Conservation (phyloP, 2,329 filamentous ascomycete genomes). For the Elsinoe necatrix region DNA sequence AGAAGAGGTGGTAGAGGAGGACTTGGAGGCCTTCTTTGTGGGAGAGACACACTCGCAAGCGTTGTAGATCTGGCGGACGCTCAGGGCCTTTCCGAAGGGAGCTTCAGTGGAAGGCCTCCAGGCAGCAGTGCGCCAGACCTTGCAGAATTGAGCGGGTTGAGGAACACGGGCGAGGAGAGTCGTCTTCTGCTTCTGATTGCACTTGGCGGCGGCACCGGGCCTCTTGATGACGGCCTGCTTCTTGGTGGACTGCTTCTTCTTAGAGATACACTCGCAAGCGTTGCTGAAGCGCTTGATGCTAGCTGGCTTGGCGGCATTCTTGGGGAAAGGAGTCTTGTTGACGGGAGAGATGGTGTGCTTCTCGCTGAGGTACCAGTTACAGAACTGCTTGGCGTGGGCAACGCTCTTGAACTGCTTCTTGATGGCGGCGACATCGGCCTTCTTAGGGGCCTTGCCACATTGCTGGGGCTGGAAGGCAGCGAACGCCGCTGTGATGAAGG, state of each 20-base stretch:
- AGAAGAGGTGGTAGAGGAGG: neutral
- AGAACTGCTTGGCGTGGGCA: neutral
- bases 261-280: conserved; percentile 11
- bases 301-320: neutral
- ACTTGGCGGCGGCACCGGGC: neutral
- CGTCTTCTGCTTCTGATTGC: neutral
- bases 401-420: neutral
- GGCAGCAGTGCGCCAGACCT: neutral
- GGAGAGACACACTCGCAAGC: conserved; percentile 2
- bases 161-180: neutral
- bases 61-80: conserved; percentile 10
- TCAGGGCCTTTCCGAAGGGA: conserved; percentile 4
- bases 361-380: conserved; percentile 2
- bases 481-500: conserved; percentile 1
- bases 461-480: conserved; percentile 1
- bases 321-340: neutral
- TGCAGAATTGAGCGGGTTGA: neutral
- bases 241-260: conserved; percentile 7
- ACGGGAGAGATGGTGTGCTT: neutral
- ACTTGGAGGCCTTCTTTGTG: neutral
- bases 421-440: conserved; percentile 1
- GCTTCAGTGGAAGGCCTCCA: neutral
- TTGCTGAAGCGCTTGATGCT: conserved; percentile 6
- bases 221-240: neutral
- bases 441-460: neutral